Percentiles rank a stretch among this genome's conserved stretches.
Evolutionary conservation across 805 yeast species (phyloP).

Genomic region (Ascoidea asiatica): DNA sequence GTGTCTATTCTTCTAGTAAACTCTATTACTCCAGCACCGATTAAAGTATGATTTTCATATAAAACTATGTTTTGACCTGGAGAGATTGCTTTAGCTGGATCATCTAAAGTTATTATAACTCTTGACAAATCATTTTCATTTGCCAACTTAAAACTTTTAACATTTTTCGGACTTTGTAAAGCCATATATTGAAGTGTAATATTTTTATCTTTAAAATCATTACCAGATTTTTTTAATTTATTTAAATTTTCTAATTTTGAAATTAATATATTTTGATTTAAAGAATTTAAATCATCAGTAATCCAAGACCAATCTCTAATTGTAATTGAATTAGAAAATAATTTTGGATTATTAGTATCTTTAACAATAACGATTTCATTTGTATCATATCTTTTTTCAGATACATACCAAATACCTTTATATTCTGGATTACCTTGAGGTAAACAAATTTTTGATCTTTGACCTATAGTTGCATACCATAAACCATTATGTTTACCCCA

Average conservation of each 20-base stretch:
- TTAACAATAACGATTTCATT: slow-evolving; percentile 73
- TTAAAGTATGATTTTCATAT: slow-evolving; percentile 48
- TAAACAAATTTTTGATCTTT: slow-evolving; percentile 63
- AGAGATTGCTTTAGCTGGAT: slow-evolving; percentile 60
- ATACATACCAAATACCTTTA: slow-evolving; percentile 78
- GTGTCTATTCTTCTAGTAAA: too few relatives aligned
- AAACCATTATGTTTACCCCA: slow-evolving; percentile 81
- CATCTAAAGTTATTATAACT: slow-evolving; percentile 25
- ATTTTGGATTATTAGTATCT: slow-evolving; percentile 45
- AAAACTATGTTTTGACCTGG: slow-evolving; percentile 80
- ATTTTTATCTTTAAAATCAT: too few relatives aligned
- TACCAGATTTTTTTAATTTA: slow-evolving; percentile 4
- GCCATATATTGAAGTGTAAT: slow-evolving; percentile 59
- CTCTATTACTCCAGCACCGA: slow-evolving; percentile 56
- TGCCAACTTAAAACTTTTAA: slow-evolving; percentile 16
- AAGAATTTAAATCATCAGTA: slow-evolving; percentile 9
- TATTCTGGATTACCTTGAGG: slow-evolving; percentile 77
- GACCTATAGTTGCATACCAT: slow-evolving; percentile 96
- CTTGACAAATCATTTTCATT: slow-evolving; percentile 6
- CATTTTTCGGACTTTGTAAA: slow-evolving; percentile 41
- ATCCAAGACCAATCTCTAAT: slow-evolving; percentile 42
- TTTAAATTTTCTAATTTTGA: slow-evolving; percentile 4
- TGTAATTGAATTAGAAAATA: slow-evolving; percentile 31
- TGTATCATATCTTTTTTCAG: slow-evolving; percentile 45
- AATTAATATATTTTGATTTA: too few relatives aligned